A percentile compares a stretch with the other conserved stretches of the same genome.
phyloP scores from a whole-genome alignment of 2,329 filamentous ascomycete species.

The Fusarium illudens region DNA sequence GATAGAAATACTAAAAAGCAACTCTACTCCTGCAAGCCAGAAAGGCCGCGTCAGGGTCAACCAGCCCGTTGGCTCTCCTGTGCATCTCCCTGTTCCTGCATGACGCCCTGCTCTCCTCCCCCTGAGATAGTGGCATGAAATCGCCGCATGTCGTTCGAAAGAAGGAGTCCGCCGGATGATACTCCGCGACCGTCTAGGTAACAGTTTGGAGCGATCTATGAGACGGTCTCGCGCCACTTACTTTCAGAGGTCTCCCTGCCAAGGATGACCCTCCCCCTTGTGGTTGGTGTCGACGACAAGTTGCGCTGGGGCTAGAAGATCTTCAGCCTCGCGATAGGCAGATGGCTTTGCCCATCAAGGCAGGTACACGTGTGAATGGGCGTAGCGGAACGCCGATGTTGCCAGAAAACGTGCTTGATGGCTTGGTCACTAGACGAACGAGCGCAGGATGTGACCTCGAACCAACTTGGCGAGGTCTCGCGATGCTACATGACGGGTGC shows the following conservation, averaged over 20 bases:
- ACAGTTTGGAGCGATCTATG: background rate
- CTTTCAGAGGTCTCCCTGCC: background rate
- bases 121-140: background rate
- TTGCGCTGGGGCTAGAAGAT: background rate
- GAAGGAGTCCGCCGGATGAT: background rate
- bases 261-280: background rate
- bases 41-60: background rate
- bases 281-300: background rate
- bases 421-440: background rate
- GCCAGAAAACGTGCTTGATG: background rate
- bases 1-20: background rate
- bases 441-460: background rate
- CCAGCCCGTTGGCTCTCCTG: background rate
- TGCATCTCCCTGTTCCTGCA: background rate
- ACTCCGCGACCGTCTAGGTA: background rate
- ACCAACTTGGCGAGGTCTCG: background rate
- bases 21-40: background rate
- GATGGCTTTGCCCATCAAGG: background rate
- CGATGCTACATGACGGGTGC: background rate
- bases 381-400: background rate
- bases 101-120: background rate
- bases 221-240: background rate
- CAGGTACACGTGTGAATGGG: background rate
- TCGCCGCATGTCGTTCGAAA: background rate
- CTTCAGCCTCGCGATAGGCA: background rate